Conservation (phyloP, 768 basidiomycete genomes). For the Macrolepiota fuliginosa region DNA sequence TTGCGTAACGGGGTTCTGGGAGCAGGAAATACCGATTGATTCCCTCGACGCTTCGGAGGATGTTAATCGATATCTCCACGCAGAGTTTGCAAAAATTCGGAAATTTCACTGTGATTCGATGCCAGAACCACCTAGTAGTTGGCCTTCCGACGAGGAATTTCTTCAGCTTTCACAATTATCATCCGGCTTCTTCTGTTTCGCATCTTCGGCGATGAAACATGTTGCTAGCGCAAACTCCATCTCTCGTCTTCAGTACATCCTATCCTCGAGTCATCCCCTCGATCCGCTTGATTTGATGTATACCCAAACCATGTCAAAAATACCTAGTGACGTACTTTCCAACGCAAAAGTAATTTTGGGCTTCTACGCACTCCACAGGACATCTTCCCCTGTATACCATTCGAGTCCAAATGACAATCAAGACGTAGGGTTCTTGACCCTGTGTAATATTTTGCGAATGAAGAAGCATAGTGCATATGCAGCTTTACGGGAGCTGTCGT, state of each 20-base stretch:
- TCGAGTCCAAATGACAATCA: neutral
- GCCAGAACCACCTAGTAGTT: neutral
- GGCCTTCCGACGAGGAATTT: neutral
- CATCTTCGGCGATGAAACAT: neutral
- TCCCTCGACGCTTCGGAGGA: neutral
- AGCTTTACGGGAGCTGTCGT: neutral
- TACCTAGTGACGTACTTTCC: neutral
- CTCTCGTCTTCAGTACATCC: neutral
- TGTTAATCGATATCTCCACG: neutral
- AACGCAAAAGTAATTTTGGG: neutral
- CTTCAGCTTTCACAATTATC: neutral
- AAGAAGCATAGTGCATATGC: neutral
- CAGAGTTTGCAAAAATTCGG: neutral
- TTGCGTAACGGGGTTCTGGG: neutral
- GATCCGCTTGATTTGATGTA: neutral
- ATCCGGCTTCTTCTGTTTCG: neutral
- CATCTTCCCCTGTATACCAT: too few relatives aligned
- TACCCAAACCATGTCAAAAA: neutral
- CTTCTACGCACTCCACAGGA: neutral
- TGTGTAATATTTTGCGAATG: neutral
- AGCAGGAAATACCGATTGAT: neutral
- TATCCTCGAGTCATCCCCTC: neutral
- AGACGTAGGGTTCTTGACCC: neutral
- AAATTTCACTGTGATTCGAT: neutral
- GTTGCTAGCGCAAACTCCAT: neutral